These are phyloP conservation scores for Conringia planisiliqua DNA, from an alignment of 345 rosid species.

Conservation along the genomic window DNA sequence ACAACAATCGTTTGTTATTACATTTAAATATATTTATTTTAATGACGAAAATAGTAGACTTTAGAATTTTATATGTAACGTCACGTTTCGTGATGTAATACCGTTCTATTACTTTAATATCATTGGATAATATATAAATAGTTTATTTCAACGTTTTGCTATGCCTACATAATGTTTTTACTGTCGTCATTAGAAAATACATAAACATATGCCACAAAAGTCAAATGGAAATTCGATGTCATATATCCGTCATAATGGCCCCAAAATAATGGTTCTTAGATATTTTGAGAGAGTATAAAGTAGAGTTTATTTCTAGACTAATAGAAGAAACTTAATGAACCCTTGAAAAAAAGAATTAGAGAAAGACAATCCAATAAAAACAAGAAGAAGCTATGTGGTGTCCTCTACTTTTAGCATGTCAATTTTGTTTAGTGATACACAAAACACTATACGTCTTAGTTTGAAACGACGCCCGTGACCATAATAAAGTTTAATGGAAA, in stretches of 20 bases:
- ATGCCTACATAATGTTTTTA: not conserved
- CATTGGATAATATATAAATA: not conserved
- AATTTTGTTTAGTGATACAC: not conserved
- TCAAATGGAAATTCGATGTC: not conserved
- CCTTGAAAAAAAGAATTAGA: not conserved
- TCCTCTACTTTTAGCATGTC: not conserved
- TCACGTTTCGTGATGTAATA: slow-evolving; percentile 17
- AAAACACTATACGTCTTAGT: not conserved
- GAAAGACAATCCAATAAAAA: not conserved
- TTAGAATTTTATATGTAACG: not conserved
- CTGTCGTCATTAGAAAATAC: not conserved
- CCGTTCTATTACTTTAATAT: not conserved
- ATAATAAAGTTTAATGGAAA: not conserved
- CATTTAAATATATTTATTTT: not conserved
- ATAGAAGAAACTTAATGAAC: not conserved
- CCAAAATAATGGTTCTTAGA: not conserved
- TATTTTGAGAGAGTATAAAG: not conserved
- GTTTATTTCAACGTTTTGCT: slow-evolving; percentile 15
- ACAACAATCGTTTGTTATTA: not conserved
- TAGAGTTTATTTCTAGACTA: not conserved
- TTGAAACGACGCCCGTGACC: not conserved
- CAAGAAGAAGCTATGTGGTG: not conserved
- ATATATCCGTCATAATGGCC: not conserved
- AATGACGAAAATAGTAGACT: not conserved
- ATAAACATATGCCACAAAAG: slow-evolving; percentile 3